Percentiles rank a stretch among this genome's conserved stretches.
phyloP scores from a whole-genome alignment of 257 asterid species.

The Nicotiana paniculata region DNA sequence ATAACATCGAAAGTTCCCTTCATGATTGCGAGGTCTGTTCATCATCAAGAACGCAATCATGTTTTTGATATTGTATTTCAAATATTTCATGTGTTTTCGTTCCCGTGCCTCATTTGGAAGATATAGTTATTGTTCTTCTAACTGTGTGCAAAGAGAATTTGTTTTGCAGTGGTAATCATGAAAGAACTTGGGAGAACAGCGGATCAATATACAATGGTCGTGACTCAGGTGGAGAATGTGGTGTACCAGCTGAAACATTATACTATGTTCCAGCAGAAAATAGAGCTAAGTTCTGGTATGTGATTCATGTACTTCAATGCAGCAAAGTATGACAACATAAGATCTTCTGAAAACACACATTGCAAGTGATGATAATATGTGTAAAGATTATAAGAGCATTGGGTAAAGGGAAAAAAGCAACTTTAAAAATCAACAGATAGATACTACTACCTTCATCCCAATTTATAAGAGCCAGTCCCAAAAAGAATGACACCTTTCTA shows the following conservation, averaged over 20 bases:
- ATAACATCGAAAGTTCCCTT: slow-evolving; percentile 70
- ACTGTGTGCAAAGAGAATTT: background rate
- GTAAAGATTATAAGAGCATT: background rate
- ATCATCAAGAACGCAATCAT: background rate
- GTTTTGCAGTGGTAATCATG: slow-evolving; percentile 38
- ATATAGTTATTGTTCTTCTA: background rate
- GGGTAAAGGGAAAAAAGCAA: background rate
- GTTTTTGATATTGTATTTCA: background rate
- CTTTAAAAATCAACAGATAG: background rate
- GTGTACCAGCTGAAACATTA: slow-evolving; percentile 39
- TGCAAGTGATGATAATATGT: background rate
- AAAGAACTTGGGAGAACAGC: slow-evolving; percentile 29
- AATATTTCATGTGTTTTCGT: background rate
- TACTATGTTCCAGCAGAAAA: slow-evolving; percentile 38
- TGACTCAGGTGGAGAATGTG: slow-evolving; percentile 48
- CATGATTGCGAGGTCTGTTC: slow-evolving; percentile 74
- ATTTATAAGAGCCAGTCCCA: too few species aligned
- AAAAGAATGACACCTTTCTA: too few species aligned
- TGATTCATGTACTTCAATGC: background rate
- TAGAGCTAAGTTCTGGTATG: slow-evolving; percentile 43
- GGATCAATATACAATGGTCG: slow-evolving; percentile 26
- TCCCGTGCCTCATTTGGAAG: background rate
- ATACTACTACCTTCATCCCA: background rate
- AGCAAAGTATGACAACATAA: background rate
- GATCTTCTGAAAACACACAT: background rate